Percentiles rank a stretch among this genome's conserved stretches.
phyloP scores from a whole-genome alignment of 225 moss, liverwort and hornwort genomes.

The Bryum argenteum region DNA sequence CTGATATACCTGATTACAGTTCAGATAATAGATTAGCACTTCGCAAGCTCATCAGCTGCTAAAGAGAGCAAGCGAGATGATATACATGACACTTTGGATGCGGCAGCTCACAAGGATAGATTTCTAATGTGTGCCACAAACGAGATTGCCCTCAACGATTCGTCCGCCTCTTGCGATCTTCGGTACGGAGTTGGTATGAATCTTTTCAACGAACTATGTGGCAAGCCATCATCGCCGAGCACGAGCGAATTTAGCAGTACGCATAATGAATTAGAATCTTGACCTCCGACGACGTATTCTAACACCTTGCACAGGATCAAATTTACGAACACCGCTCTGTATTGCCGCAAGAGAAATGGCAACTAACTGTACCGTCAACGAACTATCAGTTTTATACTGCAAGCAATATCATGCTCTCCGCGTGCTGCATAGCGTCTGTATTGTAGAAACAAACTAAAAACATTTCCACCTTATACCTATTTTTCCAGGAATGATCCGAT shows the following conservation, averaged over 20 bases:
- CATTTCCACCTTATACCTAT: not conserved
- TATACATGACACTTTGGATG: not conserved
- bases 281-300: not conserved
- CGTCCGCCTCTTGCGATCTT: conserved; percentile 18
- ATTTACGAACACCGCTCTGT: not conserved
- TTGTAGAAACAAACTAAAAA: not conserved
- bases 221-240: not conserved
- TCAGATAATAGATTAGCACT: not conserved
- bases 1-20: conserved; percentile 19
- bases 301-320: not conserved
- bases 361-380: not conserved
- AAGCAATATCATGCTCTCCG: not conserved
- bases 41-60: not conserved
- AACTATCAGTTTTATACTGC: not conserved
- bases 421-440: not conserved
- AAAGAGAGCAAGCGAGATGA: not conserved
- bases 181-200: conserved; percentile 6
- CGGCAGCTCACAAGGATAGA: conserved; percentile 1
- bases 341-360: conserved; percentile 2
- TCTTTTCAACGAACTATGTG: not conserved
- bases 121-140: not conserved
- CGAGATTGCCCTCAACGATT: not conserved
- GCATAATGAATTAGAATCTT: not conserved
- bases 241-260: not conserved
- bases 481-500: not conserved